Percentiles rank a stretch among this genome's conserved stretches.
These are phyloP conservation scores for Fusarium sp. DNA, from an alignment of 2,329 filamentous ascomycete species.

Conservation along the genomic window DNA sequence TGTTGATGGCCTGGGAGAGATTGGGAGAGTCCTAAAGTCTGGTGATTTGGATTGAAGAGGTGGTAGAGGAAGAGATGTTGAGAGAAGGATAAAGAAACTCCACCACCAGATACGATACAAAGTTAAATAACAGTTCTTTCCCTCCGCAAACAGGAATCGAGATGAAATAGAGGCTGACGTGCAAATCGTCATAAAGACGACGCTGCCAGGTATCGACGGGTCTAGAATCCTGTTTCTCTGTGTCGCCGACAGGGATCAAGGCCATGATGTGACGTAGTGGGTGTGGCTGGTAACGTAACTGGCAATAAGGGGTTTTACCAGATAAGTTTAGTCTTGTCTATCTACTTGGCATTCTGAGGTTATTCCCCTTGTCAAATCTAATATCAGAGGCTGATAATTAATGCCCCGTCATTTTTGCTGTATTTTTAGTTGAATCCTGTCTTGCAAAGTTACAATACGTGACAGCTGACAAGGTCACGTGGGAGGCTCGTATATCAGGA, in stretches of 20 bases:
- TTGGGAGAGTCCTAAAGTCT: not conserved
- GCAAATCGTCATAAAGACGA: conserved; percentile 34
- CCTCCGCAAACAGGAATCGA: conserved; percentile 22
- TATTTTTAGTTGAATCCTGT: not conserved
- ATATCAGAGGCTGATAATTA: not conserved
- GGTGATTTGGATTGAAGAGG: not conserved
- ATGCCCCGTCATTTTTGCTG: not conserved
- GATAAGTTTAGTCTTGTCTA: not conserved
- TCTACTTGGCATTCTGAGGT: not conserved
- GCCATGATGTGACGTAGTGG: conserved; percentile 16
- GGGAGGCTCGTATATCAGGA: not conserved
- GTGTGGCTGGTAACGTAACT: conserved; percentile 5
- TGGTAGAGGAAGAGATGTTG: conserved; percentile 8
- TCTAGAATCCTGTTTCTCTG: conserved; percentile 21
- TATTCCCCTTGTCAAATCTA: not conserved
- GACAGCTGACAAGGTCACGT: not conserved
- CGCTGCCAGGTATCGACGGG: conserved; percentile 20
- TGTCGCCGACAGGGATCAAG: not conserved
- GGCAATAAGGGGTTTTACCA: not conserved
- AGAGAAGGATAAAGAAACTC: conserved; percentile 31
- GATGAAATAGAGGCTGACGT: conserved; percentile 26
- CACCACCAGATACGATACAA: conserved; percentile 4
- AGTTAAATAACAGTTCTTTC: conserved; percentile 15
- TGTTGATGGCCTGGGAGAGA: conserved; percentile 3
- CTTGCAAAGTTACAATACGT: not conserved